Conservation (phyloP, 1,284 basidiomycete species). For the Polyporus tsugae region DNA sequence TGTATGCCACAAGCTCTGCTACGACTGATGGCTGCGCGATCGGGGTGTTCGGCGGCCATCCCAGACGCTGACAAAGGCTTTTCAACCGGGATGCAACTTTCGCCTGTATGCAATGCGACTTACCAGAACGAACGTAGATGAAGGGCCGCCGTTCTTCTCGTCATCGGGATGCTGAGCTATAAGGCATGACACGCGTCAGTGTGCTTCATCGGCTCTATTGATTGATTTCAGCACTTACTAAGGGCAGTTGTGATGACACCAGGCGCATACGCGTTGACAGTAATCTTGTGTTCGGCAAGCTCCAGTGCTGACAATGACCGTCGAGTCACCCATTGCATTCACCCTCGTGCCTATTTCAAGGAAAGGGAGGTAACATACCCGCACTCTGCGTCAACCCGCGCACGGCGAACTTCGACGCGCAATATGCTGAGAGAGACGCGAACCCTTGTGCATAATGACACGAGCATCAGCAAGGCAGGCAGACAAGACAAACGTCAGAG, state of each 20-base stretch:
- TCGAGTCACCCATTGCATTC: background rate
- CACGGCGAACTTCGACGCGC: slow-evolving; percentile 45
- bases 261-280: slow-evolving; percentile 41
- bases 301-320: slow-evolving; percentile 30
- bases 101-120: background rate
- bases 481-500: background rate
- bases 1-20: slow-evolving; percentile 36
- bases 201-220: background rate
- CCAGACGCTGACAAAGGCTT: slow-evolving; percentile 19
- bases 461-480: background rate
- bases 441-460: slow-evolving; percentile 23
- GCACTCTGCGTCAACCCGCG: slow-evolving; percentile 44
- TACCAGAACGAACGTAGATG: background rate
- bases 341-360: no score
- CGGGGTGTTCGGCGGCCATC: slow-evolving; percentile 23
- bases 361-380: slow-evolving; percentile 23
- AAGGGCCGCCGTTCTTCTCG: slow-evolving; percentile 28
- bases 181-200: background rate
- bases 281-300: slow-evolving; percentile 34
- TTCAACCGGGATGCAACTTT: background rate
- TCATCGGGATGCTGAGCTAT: slow-evolving; percentile 34
- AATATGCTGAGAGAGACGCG: slow-evolving; percentile 29
- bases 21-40: slow-evolving; percentile 27
- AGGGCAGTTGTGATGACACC: slow-evolving; percentile 37
- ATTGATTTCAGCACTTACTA: slow-evolving; percentile 26